phyloP scores from a whole-genome alignment of 805 yeast genomes.

The Lipomyces yamanashiensis region DNA sequence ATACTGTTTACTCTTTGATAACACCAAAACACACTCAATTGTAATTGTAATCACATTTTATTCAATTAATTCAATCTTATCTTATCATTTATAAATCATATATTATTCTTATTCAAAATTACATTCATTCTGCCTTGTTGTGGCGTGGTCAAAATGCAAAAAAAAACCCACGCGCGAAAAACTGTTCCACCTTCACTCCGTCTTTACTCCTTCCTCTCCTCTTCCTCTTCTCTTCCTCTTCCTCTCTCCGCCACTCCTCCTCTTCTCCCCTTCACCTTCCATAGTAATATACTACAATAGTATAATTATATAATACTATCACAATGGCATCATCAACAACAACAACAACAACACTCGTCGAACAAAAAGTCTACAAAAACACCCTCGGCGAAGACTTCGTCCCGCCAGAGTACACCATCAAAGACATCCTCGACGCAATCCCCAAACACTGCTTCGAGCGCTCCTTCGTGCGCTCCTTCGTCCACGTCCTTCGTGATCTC shows the following conservation, averaged over 20 bases:
- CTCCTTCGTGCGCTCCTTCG: conserved; percentile 56
- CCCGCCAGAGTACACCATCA: conserved; percentile 77
- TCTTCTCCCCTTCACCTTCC: conserved; percentile 6
- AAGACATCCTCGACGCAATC: conserved; percentile 71
- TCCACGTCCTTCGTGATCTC: conserved; percentile 72
- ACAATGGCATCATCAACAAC: conserved; percentile 8
- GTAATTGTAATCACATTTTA: too few relatives aligned
- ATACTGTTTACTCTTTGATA: too few relatives aligned
- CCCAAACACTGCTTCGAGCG: conserved; percentile 78
- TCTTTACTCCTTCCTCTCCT: conserved; percentile 6
- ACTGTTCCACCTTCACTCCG: background rate
- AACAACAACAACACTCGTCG: conserved; percentile 28
- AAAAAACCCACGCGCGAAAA: background rate
- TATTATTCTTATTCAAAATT: too few relatives aligned
- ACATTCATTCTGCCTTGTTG: too few relatives aligned
- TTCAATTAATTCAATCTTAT: too few relatives aligned
- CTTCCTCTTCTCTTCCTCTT: conserved; percentile 3
- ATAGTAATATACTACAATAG: too few relatives aligned
- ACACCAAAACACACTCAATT: too few relatives aligned
- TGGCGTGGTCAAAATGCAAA: too few relatives aligned
- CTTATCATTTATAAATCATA: too few relatives aligned
- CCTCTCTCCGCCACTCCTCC: conserved; percentile 3
- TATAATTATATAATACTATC: too few relatives aligned
- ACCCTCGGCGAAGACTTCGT: conserved; percentile 64
- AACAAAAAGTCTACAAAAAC: conserved; percentile 28